A percentile compares a stretch with the other conserved stretches of the same genome.
These are phyloP conservation scores for Umbelopsis vinacea DNA, from an alignment of 192 early-diverging fungal species.

Conservation along the genomic window DNA sequence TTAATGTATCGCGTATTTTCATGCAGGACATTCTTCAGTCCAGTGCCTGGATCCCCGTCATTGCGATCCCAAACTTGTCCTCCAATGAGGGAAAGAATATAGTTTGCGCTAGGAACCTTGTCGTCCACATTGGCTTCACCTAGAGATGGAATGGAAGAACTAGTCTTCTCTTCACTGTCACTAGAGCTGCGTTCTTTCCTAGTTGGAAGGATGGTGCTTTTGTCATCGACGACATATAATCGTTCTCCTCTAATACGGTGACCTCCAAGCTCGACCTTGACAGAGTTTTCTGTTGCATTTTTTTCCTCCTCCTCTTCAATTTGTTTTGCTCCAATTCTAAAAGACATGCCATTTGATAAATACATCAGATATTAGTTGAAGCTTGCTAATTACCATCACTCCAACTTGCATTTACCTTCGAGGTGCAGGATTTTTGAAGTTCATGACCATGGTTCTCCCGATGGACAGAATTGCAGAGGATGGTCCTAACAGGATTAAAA, in stretches of 20 bases:
- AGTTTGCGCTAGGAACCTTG: neutral
- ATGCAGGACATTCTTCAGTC: conserved; percentile 5
- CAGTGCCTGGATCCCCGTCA: conserved; percentile 12
- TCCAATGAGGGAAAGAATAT: conserved; percentile 14
- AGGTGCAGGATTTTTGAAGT: conserved; percentile 22
- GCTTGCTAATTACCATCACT: neutral
- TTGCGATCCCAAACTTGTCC: conserved; percentile 14
- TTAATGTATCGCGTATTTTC: conserved; percentile 30
- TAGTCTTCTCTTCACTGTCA: conserved; percentile 12
- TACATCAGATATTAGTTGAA: too few species aligned
- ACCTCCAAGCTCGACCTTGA: neutral
- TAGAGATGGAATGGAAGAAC: neutral
- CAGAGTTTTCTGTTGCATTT: neutral
- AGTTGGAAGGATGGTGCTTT: neutral
- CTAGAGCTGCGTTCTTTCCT: neutral
- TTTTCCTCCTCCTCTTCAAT: conserved; percentile 5
- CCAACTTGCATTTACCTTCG: conserved; percentile 1
- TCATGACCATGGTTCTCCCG: conserved; percentile 19
- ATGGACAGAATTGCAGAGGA: neutral
- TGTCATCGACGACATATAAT: neutral
- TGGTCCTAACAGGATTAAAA: neutral
- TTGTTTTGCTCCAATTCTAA: neutral
- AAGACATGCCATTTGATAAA: neutral
- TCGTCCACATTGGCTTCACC: neutral
- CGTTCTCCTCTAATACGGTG: conserved; percentile 14